A percentile compares a stretch with the other conserved stretches of the same genome.
Evolutionary conservation across 1,284 basidiomycete genomes (phyloP).

Genomic region (Phellopilus nigrolimitatus): DNA sequence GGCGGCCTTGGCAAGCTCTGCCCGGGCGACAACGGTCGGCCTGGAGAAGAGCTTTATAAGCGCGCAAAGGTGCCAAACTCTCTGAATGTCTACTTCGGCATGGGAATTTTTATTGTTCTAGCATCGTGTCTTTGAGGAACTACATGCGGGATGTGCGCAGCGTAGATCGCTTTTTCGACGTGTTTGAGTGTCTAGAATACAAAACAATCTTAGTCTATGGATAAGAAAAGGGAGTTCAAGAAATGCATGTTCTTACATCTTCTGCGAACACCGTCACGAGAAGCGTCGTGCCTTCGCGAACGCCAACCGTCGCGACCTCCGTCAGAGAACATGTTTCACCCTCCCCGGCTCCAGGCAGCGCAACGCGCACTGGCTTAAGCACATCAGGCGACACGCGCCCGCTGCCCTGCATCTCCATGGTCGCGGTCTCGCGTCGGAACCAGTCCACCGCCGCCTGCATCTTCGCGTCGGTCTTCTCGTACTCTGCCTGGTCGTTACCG

Average conservation of each 20-base stretch:
- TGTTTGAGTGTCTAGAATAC: conserved; percentile 62
- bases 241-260: conserved; percentile 23
- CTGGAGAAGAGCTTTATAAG: conserved; percentile 33
- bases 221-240: conserved; percentile 6
- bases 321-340: conserved; percentile 43
- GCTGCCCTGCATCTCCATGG: conserved; percentile 61
- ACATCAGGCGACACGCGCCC: conserved; percentile 71
- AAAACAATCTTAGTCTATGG: conserved; percentile 16
- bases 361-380: conserved; percentile 63
- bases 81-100: conserved; percentile 56
- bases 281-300: conserved; percentile 67
- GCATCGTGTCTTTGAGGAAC: conserved; percentile 64
- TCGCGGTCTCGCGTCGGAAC: conserved; percentile 66
- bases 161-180: conserved; percentile 67
- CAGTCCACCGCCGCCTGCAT: conserved; percentile 62
- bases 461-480: conserved; percentile 51
- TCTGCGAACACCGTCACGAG: conserved; percentile 73
- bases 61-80: neutral
- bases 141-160: conserved; percentile 63
- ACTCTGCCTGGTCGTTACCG: conserved; percentile 38
- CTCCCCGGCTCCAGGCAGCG: conserved; percentile 37
- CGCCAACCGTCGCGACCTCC: conserved; percentile 71
- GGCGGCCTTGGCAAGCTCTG: conserved; percentile 47
- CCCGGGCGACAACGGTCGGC: conserved; percentile 68
- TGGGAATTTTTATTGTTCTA: conserved; percentile 68